Percentiles rank a stretch among this genome's conserved stretches.
Conservation (phyloP, 495 filamentous ascomycete species). For the Rostrohypoxylon terebratum region DNA sequence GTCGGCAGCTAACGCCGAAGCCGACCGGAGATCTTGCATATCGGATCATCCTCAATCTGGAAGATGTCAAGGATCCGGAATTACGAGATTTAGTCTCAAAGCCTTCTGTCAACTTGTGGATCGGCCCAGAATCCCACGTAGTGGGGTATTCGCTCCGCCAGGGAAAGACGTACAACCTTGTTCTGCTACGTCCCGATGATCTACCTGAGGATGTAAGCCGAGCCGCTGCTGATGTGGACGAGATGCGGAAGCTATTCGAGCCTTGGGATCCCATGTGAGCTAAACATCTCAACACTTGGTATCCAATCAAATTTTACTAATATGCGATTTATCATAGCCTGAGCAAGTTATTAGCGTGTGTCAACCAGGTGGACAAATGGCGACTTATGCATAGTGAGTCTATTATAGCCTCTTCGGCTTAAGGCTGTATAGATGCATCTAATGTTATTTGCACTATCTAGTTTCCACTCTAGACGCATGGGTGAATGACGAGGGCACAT, state of each 20-base stretch:
- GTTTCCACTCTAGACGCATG: constrained; percentile 51
- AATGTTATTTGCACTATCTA: constrained; percentile 6
- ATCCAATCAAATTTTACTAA: neutral
- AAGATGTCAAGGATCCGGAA: constrained; percentile 61
- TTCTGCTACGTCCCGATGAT: constrained; percentile 66
- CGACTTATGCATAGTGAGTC: constrained; percentile 55
- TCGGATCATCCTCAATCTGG: constrained; percentile 64
- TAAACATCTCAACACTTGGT: neutral
- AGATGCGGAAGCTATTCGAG: constrained; percentile 63
- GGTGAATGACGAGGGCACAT: constrained; percentile 55
- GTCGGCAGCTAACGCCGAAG: constrained; percentile 55
- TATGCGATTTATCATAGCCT: constrained; percentile 33
- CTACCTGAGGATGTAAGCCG: constrained; percentile 59
- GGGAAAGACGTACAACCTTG: constrained; percentile 68
- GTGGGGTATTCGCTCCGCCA: constrained; percentile 68
- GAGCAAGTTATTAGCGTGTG: constrained; percentile 58
- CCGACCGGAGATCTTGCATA: constrained; percentile 73
- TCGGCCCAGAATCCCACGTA: constrained; percentile 69
- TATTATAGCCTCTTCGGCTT: neutral
- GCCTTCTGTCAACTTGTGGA: constrained; percentile 76
- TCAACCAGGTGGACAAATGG: constrained; percentile 65
- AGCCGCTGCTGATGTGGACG: constrained; percentile 56
- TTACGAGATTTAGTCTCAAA: constrained; percentile 61
- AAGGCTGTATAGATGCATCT: neutral
- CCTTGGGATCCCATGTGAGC: constrained; percentile 64